These are phyloP conservation scores for Boletus subcaerulescens DNA, from an alignment of 768 basidiomycete species.

Conservation along the genomic window DNA sequence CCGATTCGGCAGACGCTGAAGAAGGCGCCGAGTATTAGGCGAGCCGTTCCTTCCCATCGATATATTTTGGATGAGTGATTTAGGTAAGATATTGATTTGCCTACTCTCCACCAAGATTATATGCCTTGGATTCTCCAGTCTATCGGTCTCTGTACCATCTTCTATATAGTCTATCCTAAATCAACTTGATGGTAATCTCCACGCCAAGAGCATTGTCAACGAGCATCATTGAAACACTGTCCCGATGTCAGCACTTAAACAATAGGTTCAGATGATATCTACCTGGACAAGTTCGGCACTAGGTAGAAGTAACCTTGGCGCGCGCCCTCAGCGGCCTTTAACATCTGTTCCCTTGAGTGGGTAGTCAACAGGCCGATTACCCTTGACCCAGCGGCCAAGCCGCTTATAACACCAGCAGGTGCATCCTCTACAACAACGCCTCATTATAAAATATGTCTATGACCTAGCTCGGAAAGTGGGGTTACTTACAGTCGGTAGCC, in stretches of 20 bases:
- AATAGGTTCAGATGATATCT: constrained; percentile 14
- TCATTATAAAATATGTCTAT: constrained; percentile 23
- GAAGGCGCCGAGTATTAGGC: constrained; percentile 52
- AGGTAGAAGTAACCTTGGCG: constrained; percentile 42
- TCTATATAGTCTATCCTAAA: not conserved
- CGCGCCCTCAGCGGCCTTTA: constrained; percentile 53
- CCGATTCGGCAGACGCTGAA: constrained; percentile 71
- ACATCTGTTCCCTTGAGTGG: constrained; percentile 67
- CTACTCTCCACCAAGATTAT: not conserved
- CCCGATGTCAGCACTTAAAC: not conserved
- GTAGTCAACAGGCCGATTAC: constrained; percentile 83
- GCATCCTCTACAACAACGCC: constrained; percentile 92
- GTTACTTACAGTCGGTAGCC: constrained; percentile 33
- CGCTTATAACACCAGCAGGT: constrained; percentile 78
- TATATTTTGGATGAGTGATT: constrained; percentile 2
- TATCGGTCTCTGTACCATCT: not conserved
- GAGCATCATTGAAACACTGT: constrained; percentile 30
- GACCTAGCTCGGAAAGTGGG: not conserved
- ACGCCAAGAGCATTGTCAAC: constrained; percentile 36
- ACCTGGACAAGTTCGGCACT: constrained; percentile 71
- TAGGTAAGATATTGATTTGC: constrained; percentile 7
- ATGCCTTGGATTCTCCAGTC: not conserved
- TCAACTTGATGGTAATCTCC: constrained; percentile 28
- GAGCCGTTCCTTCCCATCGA: not conserved
- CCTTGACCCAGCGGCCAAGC: constrained; percentile 77